Evolutionary conservation across 2,329 filamentous ascomycete species (phyloP), one percentile per base, ranked within the genome.

Genomic region (Pestalotiopsis sp.): DNA sequence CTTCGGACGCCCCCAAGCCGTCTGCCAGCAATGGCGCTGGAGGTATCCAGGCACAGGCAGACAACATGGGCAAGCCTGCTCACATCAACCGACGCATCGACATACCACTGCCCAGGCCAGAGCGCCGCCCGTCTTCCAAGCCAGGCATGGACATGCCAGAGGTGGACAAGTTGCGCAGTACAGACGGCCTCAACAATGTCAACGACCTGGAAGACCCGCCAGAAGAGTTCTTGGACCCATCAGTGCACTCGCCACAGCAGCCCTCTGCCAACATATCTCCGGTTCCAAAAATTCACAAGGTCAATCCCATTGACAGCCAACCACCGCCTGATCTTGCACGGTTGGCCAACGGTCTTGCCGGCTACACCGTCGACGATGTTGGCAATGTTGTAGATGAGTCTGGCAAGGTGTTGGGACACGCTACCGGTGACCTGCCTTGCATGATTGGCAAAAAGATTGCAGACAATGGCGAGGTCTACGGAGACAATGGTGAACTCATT

Each of bases 351-450:
- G 82, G 82, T 20, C 81, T 88, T 25, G 80, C 82, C 61, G 86
- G 84, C 57, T 83, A 84, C 70, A 80, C 74, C 52, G 80, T 88
- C 27, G 85, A 88, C 69, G 86, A 88, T 74, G 86, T 86, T 62
- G 86, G 86, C 66, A 87, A 87, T 74, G 80, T 88, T 39, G 75
- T 88, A 17, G 83, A 85, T 69, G 82, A 80, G 69, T 79, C 84
- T 14, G 85, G 85, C 7, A 83, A 81, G 45, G 84, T 87, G 3
- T 80, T 88, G 2, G 86, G 85, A 41, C 83, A 84, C 57, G 85
- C 83, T 5, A 84, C 83, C 5, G 86, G 86, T 6, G 86, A 88
- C 73, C 78, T 88, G 27, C 86, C 86, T 3, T 82, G 85, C 61
- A 87, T 88, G 83, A 80, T 88, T 5, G 86, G 86, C 39, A 79